Percentiles rank a stretch among this genome's conserved stretches.
Evolutionary conservation across 345 rosid species (phyloP).

Genomic region (Lagerstroemia speciosa): DNA sequence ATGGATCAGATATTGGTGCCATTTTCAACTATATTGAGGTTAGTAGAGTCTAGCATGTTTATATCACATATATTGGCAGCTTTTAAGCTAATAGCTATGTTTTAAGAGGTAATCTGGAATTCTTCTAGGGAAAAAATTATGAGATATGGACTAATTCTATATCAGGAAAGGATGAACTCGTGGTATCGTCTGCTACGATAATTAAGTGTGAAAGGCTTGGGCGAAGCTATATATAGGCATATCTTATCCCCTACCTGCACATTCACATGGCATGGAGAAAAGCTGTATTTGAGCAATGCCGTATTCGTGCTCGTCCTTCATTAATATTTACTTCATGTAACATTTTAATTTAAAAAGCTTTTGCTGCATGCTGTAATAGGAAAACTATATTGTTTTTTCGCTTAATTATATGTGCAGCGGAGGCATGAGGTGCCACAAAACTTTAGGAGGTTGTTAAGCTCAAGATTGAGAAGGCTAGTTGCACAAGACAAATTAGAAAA

Average conservation of each 20-base stretch:
- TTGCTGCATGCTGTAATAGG: background rate
- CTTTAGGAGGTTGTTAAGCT: constrained; percentile 58
- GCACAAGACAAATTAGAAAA: constrained; percentile 66
- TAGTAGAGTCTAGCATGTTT: background rate
- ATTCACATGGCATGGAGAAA: background rate
- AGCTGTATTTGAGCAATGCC: background rate
- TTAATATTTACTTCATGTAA: background rate
- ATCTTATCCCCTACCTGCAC: background rate
- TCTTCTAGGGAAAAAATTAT: background rate
- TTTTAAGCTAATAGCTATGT: background rate
- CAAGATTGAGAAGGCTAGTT: constrained; percentile 78
- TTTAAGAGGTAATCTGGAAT: background rate
- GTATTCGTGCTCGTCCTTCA: background rate
- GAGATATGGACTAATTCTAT: background rate
- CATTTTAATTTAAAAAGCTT: background rate
- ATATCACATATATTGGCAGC: background rate
- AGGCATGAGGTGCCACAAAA: constrained; percentile 57
- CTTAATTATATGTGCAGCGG: constrained; percentile 41
- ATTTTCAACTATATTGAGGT: constrained; percentile 60
- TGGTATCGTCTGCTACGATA: background rate
- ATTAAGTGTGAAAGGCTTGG: background rate
- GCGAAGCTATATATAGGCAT: background rate
- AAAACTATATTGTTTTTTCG: background rate
- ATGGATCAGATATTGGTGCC: constrained; percentile 54
- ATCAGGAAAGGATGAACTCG: background rate